phyloP scores from a whole-genome alignment of 352 stramenopile species.

The Phytophthora europaea region DNA sequence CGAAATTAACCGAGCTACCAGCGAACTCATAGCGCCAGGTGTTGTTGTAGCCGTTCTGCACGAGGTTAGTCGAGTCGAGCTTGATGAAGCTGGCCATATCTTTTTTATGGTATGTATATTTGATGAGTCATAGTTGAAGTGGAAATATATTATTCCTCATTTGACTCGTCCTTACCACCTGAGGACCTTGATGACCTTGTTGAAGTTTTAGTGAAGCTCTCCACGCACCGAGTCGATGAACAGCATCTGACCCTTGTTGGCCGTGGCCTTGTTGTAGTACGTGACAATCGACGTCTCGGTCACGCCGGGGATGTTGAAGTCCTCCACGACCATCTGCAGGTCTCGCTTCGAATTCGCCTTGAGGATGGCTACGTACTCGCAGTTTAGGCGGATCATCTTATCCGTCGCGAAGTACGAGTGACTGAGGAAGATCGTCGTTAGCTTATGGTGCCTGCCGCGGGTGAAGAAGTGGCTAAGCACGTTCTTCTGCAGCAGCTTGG shows the following conservation, averaged over 20 bases:
- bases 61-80: slow-evolving; percentile 19
- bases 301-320: slow-evolving; percentile 19
- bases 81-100: slow-evolving; percentile 23
- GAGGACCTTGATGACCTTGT: slow-evolving; percentile 3
- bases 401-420: not conserved
- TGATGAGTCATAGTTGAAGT: slow-evolving; percentile 2
- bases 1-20: slow-evolving; percentile 6
- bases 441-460: slow-evolving; percentile 8
- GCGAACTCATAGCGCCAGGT: slow-evolving; percentile 13
- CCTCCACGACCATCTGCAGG: slow-evolving; percentile 26
- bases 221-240: slow-evolving; percentile 18
- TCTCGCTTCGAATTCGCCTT: slow-evolving; percentile 26
- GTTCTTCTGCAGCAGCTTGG: slow-evolving; percentile 19
- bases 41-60: slow-evolving; percentile 16
- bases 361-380: slow-evolving; percentile 10
- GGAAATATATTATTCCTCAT: slow-evolving; percentile 1
- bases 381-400: not conserved
- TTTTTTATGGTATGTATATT: slow-evolving; percentile 15
- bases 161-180: not conserved
- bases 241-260: slow-evolving; percentile 11
- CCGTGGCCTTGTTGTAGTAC: slow-evolving; percentile 3
- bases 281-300: slow-evolving; percentile 2
- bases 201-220: slow-evolving; percentile 19
- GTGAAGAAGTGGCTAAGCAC: slow-evolving; percentile 8
- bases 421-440: slow-evolving; percentile 10